Percentiles rank a stretch among this genome's conserved stretches.
phyloP scores from a whole-genome alignment of 768 basidiomycete species.

The Lentinula sp. region DNA sequence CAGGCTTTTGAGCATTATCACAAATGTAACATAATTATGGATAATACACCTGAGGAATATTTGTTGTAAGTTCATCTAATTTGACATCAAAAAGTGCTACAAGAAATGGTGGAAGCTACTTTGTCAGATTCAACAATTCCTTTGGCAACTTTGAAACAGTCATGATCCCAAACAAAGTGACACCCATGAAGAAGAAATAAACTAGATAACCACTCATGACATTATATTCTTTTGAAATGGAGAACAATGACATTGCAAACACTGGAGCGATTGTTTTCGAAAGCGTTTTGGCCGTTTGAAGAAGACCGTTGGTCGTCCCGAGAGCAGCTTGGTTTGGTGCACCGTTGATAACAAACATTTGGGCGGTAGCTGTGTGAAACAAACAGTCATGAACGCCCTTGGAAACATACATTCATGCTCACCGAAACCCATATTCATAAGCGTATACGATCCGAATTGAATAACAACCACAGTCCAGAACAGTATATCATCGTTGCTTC shows the following conservation, averaged over 20 bases:
- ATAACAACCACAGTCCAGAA: neutral
- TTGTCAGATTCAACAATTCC: neutral
- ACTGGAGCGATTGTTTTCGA: neutral
- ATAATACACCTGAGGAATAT: too few relatives aligned
- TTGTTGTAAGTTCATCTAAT: neutral
- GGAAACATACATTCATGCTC: neutral
- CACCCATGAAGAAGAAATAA: neutral
- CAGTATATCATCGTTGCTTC: neutral
- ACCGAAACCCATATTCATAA: neutral
- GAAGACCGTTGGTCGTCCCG: neutral
- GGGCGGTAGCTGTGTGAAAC: neutral
- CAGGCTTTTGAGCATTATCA: too few relatives aligned
- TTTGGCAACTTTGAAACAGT: neutral
- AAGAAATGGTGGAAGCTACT: neutral
- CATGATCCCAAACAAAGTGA: neutral
- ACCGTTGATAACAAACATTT: neutral
- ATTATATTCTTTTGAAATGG: neutral
- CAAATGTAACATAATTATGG: too few relatives aligned
- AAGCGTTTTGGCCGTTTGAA: neutral
- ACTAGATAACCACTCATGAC: neutral
- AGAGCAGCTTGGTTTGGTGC: neutral
- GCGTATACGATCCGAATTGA: neutral
- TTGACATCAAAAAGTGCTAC: neutral
- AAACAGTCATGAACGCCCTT: neutral
- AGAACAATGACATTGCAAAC: neutral